phyloP scores from a whole-genome alignment of 306 rosid species.

The Leucaena leucocephala region DNA sequence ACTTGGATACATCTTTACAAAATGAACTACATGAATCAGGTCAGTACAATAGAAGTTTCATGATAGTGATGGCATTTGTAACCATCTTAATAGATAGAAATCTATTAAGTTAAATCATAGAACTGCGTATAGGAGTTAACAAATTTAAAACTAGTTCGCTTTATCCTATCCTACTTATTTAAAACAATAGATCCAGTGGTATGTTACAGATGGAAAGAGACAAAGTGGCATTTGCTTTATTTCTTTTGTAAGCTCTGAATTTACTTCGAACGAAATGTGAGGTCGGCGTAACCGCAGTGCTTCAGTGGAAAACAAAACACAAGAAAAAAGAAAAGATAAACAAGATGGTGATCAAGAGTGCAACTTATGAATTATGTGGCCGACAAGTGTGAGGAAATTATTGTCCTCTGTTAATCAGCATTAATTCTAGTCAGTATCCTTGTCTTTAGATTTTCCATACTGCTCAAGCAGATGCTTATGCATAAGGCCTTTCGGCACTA shows the following conservation, averaged over 20 bases:
- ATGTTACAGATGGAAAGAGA: neutral
- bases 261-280: neutral
- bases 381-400: neutral
- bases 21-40: slow-evolving; percentile 37
- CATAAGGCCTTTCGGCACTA: neutral
- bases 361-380: neutral
- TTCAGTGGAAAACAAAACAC: neutral
- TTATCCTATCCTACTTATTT: neutral
- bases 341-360: neutral
- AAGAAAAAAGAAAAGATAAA: too few relatives aligned
- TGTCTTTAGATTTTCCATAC: neutral
- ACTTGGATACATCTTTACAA: slow-evolving; percentile 34
- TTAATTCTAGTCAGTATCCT: slow-evolving; percentile 3
- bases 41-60: slow-evolving; percentile 34
- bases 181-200: neutral
- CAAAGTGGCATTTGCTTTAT: slow-evolving; percentile 4
- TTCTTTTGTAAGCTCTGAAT: neutral
- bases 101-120: neutral
- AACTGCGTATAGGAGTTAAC: neutral
- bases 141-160: neutral
- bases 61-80: slow-evolving; percentile 9
- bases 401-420: neutral
- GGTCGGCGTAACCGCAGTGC: neutral
- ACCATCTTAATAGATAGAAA: slow-evolving; percentile 16
- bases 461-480: slow-evolving; percentile 18